Conservation (phyloP, 768 basidiomycete genomes). For the Leccinum longicurvipes region DNA sequence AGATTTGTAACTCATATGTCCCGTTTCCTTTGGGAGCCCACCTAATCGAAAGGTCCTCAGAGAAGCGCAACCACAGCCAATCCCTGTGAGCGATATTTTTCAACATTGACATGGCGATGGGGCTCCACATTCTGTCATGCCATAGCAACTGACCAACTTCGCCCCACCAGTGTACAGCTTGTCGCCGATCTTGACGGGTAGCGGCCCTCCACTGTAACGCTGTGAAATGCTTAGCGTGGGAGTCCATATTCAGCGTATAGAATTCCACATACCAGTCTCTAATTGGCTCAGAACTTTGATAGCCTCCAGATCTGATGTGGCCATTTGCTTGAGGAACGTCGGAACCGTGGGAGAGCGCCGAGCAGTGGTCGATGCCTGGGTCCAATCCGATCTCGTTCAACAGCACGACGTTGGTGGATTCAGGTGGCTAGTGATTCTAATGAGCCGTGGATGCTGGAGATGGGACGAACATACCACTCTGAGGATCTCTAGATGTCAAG, state of each 20-base stretch:
- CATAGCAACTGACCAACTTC: conserved; percentile 32
- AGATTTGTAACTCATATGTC: conserved; percentile 36
- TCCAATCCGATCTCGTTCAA: too few relatives aligned
- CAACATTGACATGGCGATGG: neutral
- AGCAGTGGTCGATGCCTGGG: too few relatives aligned
- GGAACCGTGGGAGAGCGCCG: too few relatives aligned
- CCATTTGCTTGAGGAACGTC: conserved; percentile 38
- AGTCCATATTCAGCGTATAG: too few relatives aligned
- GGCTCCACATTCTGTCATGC: conserved; percentile 30
- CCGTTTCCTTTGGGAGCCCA: conserved; percentile 34
- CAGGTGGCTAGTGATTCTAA: too few relatives aligned
- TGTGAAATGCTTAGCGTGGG: conserved; percentile 5
- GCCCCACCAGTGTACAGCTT: conserved; percentile 32
- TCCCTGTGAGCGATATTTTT: conserved; percentile 16
- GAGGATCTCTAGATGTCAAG: too few relatives aligned
- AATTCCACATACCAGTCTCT: conserved; percentile 27
- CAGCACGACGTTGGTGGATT: too few relatives aligned
- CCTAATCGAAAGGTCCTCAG: conserved; percentile 17
- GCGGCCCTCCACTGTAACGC: conserved; percentile 37
- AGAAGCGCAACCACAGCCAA: conserved; percentile 37
- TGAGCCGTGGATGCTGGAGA: too few relatives aligned
- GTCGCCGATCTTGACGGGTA: conserved; percentile 36
- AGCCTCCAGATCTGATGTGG: conserved; percentile 17
- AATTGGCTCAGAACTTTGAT: conserved; percentile 25
- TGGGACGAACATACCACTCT: too few relatives aligned